Base-by-base conservation (phyloP, 768 basidiomycete genomes). In the Gyrodon lividus region DNA sequence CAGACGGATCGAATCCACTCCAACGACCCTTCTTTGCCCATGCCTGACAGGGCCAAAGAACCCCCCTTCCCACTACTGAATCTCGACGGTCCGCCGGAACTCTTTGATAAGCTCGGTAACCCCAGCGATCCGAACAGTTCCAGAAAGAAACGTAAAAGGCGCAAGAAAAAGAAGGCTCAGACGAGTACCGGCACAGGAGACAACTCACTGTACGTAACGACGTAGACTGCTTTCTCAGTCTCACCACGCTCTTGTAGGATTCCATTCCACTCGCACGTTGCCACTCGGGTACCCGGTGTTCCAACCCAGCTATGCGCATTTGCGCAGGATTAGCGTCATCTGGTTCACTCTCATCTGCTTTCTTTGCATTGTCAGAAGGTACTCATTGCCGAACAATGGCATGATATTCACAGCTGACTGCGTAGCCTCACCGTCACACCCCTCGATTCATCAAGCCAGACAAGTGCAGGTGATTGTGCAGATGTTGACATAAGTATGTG, bases 91-190 rank as follows among this genome's bases (percentile, higher is more conserved):
- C 78, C 78, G 22, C 77, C 74, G 45, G 71, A 65, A 34, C 42
- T 43, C 31, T 34, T 16, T 17, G 51, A 51, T 43, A 42, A 46
- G 23, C 30, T 50, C 54, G 68, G 57, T 38, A 50, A 56, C 46
- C 35, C 43, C 20, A 50, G 34, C 41, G 46, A 52, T 51, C 40
- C 43, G 54, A 55, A 54, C 30, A 70, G 60, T 55, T 66, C 75
- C 30, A 84, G 78, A 61, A 84, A 79, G 71, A 85, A 74, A 56
- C 74, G 79, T 6, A 79, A 70, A 64, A 72, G 77, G 54, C 75
- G 72, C 51, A 82, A 77, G 60, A 81, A 76, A 59, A 83, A 77
- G 68, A 82, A 78, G 59, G 70, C 69, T 47, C 71, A 66, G 48
- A 58, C 46, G 56, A 60, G 59, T 23, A 26, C 58, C 46, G 57